phyloP scores from a whole-genome alignment of 768 basidiomycete species.

The Mycena galericulata region DNA sequence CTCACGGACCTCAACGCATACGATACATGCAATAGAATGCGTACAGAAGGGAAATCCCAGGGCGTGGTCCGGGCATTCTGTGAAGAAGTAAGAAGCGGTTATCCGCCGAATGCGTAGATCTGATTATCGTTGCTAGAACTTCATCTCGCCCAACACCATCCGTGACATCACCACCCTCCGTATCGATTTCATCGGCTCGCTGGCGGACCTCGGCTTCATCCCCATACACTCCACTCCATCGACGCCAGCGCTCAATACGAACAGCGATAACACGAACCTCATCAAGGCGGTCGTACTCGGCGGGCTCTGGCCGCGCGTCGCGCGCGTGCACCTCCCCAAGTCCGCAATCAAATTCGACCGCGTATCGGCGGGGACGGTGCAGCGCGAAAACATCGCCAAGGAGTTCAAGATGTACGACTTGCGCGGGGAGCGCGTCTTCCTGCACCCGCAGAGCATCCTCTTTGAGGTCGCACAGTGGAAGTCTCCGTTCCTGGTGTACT shows the following conservation, averaged over 20 bases:
- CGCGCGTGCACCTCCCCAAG: slow-evolving; percentile 78
- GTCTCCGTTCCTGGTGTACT: slow-evolving; percentile 85
- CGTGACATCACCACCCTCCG: slow-evolving; percentile 85
- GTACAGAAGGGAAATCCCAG: slow-evolving; percentile 61
- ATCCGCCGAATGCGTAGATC: neutral
- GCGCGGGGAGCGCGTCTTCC: slow-evolving; percentile 73
- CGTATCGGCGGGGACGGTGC: slow-evolving; percentile 85
- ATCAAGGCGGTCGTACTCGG: slow-evolving; percentile 89
- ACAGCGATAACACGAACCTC: slow-evolving; percentile 76
- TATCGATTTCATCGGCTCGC: slow-evolving; percentile 78
- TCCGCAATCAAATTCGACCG: slow-evolving; percentile 87
- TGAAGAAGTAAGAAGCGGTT: slow-evolving; percentile 64
- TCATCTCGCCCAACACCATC: slow-evolving; percentile 79
- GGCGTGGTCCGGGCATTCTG: slow-evolving; percentile 69
- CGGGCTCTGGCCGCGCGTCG: slow-evolving; percentile 89
- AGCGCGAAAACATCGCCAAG: slow-evolving; percentile 85
- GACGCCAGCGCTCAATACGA: slow-evolving; percentile 68
- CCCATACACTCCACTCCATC: slow-evolving; percentile 58
- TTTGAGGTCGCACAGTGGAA: slow-evolving; percentile 82
- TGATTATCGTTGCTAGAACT: slow-evolving; percentile 65
- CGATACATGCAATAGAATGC: slow-evolving; percentile 67
- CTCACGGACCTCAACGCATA: slow-evolving; percentile 87
- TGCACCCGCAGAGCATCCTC: slow-evolving; percentile 86
- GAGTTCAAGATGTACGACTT: slow-evolving; percentile 89
- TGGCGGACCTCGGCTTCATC: slow-evolving; percentile 79